These are phyloP conservation scores for Fraxinus xanthoxyloides DNA, from an alignment of 305 asterid species.

Conservation along the genomic window DNA sequence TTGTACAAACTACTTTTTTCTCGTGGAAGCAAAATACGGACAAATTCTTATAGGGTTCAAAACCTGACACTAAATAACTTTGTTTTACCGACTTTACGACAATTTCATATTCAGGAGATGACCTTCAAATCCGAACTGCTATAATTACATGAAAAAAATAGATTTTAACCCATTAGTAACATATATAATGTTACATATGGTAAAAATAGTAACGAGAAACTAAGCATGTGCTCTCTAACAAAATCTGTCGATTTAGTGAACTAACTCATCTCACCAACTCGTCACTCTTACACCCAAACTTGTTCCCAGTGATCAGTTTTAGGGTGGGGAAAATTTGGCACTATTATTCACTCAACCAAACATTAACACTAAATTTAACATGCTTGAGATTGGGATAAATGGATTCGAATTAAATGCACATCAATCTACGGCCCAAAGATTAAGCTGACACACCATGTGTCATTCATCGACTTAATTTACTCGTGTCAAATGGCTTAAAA, in stretches of 20 bases:
- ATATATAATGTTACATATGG: neutral
- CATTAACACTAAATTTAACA: neutral
- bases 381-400: neutral
- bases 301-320: neutral
- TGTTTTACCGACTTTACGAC: neutral
- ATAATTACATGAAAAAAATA: neutral
- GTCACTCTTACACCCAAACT: neutral
- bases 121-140: neutral
- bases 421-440: neutral
- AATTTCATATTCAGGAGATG: neutral
- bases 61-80: neutral
- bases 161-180: neutral
- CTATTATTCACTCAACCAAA: neutral
- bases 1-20: neutral
- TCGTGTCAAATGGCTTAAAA: neutral
- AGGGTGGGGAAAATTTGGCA: neutral
- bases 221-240: constrained; percentile 17
- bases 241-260: neutral
- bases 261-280: neutral
- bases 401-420: neutral
- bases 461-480: neutral
- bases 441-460: neutral
- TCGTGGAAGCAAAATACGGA: neutral
- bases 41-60: neutral
- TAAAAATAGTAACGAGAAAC: neutral